Evolutionary conservation across 139 green algal genomes (phyloP).

Genomic region (Eudorina sp.): DNA sequence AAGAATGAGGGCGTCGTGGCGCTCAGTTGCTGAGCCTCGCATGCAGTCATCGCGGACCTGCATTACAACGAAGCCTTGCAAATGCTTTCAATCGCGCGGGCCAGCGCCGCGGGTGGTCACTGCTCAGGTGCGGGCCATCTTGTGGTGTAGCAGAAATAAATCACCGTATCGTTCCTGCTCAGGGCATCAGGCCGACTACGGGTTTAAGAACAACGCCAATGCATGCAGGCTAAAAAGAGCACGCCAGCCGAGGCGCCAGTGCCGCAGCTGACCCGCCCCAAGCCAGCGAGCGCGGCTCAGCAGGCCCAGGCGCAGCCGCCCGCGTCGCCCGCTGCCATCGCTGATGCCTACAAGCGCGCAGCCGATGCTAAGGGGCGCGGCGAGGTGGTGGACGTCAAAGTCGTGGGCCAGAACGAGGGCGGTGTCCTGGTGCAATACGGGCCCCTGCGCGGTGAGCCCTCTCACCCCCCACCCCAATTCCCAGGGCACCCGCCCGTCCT

Average conservation of each 20-base stretch:
- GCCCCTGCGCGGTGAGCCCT: slow-evolving; percentile 3
- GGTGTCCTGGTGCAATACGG: slow-evolving; percentile 45
- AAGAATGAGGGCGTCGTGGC: neutral
- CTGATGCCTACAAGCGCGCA: slow-evolving; percentile 29
- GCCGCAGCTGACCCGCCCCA: slow-evolving; percentile 20
- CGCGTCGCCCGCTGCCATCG: neutral
- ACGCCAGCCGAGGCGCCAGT: neutral
- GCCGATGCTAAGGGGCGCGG: slow-evolving; percentile 30
- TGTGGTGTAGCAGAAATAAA: neutral
- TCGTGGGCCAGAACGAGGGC: slow-evolving; percentile 36
- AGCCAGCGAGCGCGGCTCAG: slow-evolving; percentile 40
- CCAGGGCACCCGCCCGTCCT: no score
- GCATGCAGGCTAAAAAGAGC: neutral
- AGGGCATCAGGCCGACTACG: no score
- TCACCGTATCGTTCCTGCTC: no score
- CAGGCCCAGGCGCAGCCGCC: slow-evolving; percentile 23
- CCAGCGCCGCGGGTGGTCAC: neutral
- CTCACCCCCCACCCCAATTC: neutral
- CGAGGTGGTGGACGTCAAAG: slow-evolving; percentile 46
- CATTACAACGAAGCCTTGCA: neutral
- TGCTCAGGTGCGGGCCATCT: neutral
- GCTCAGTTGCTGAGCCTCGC: neutral
- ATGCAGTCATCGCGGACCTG: neutral
- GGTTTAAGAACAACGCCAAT: no score
- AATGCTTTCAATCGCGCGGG: neutral